Evolutionary conservation across 2,329 filamentous ascomycete genomes (phyloP).

Genomic region (Fusarium falciforme): DNA sequence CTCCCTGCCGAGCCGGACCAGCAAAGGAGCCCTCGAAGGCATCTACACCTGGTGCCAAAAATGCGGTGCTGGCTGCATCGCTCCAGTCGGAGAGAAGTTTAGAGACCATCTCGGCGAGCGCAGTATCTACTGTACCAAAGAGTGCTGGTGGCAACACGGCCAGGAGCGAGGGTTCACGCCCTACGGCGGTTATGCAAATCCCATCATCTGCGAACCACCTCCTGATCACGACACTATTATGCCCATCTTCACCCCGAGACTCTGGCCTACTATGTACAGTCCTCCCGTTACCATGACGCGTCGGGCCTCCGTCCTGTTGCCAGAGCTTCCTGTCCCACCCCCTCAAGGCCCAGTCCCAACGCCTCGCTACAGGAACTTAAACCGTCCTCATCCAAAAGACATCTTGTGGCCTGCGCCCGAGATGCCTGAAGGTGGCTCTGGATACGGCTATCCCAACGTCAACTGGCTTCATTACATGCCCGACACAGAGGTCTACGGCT

Average conservation of each 20-base stretch:
- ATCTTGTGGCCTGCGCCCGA: neutral
- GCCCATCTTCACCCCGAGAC: neutral
- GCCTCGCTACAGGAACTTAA: neutral
- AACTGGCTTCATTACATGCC: constrained; percentile 54
- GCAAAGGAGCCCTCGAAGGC: neutral
- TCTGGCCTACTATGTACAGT: neutral
- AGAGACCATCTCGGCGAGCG: neutral
- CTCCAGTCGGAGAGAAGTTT: neutral
- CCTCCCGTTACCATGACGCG: neutral
- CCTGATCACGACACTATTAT: neutral
- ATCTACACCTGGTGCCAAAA: neutral
- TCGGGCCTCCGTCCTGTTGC: neutral
- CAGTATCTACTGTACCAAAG: neutral
- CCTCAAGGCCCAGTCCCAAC: neutral
- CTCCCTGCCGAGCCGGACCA: neutral
- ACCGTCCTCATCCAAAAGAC: neutral
- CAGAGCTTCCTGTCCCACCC: neutral
- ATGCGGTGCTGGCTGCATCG: neutral
- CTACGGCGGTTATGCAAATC: neutral
- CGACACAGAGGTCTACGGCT: constrained; percentile 53
- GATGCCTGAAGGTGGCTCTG: neutral
- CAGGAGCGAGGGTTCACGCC: neutral
- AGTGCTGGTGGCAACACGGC: neutral
- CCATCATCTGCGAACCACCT: neutral
- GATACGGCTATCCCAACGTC: constrained; percentile 2